Evolutionary conservation across 1,284 basidiomycete species (phyloP), one percentile per base, ranked within the genome.

Genomic region (Ceratobasidium sp.): DNA sequence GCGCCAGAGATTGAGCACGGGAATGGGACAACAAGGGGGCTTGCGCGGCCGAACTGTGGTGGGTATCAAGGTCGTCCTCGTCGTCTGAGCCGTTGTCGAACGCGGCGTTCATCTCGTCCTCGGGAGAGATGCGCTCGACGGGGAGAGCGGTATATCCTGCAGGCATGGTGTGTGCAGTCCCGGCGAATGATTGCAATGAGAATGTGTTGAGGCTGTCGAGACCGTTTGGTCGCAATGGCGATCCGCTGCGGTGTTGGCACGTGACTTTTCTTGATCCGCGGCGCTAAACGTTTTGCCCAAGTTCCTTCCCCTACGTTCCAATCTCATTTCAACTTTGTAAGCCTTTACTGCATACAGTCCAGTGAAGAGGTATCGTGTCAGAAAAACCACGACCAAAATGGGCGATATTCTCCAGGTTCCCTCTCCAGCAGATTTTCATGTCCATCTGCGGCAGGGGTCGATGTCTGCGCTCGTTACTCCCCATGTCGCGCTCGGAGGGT

Each of bases 371-470:
- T 48, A 7, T 21, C 8, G 11, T 48, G n/a, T 7, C 18, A 46
- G 14, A 48, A 12, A 21, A 48, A n/a, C 30, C 30, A 33, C n/a
- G 3, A 7, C 2, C 2, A 48, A 21, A 48, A 48, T 48, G 74
- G 81, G 82, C 77, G 82, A 83, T n/a, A 74, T 74, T 63, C 83
- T 88, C 71, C 79, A 82, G 58, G 80, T 95, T 56, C 80, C 85
- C 7, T 87, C 92, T 0, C 95, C 95, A 21, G 93, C 94, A 56
- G 95, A 97, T 83, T 97, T 96, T 79, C 96, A 99, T 83, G 96
- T 98, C 75, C 97, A 99, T 80, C 88, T 99, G 42, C 89, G 97
- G 54, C 95, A 98, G 80, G 94, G 92, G 44, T 82, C 87, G 44
- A 83, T 97, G 77, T 90, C 92, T 72, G 83, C 88, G 74, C 86